Percentiles rank a stretch among this genome's conserved stretches.
phyloP scores from a whole-genome alignment of 176 grass and related monocot genomes.

The Carex cristatella region DNA sequence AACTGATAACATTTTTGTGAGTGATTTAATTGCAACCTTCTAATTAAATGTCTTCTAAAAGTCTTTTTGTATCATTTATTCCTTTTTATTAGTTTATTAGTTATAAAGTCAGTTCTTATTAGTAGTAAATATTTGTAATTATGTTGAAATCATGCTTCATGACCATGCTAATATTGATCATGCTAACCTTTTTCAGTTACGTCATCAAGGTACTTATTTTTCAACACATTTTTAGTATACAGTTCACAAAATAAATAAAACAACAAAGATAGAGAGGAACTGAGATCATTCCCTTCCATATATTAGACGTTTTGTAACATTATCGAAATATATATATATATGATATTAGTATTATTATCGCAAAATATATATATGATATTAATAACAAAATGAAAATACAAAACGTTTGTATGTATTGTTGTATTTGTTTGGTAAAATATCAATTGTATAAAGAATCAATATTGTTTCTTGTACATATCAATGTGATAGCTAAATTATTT shows the following conservation, averaged over 20 bases:
- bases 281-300: too few species aligned
- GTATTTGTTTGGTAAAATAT: too few species aligned
- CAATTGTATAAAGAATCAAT: too few species aligned
- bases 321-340: too few species aligned
- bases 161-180: background rate
- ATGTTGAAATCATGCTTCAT: background rate
- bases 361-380: too few species aligned
- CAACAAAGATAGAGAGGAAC: background rate
- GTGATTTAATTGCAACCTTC: background rate
- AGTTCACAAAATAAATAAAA: background rate
- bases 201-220: background rate
- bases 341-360: too few species aligned
- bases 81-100: background rate
- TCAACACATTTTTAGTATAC: background rate
- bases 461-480: too few species aligned
- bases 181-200: background rate
- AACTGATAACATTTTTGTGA: background rate
- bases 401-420: too few species aligned
- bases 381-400: too few species aligned
- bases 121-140: background rate
- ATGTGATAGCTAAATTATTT: too few species aligned
- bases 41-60: background rate
- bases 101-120: background rate
- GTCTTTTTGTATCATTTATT: background rate
- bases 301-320: too few species aligned